Conservation (phyloP, 805 yeast genomes). For the Nakazawaea holstii region DNA sequence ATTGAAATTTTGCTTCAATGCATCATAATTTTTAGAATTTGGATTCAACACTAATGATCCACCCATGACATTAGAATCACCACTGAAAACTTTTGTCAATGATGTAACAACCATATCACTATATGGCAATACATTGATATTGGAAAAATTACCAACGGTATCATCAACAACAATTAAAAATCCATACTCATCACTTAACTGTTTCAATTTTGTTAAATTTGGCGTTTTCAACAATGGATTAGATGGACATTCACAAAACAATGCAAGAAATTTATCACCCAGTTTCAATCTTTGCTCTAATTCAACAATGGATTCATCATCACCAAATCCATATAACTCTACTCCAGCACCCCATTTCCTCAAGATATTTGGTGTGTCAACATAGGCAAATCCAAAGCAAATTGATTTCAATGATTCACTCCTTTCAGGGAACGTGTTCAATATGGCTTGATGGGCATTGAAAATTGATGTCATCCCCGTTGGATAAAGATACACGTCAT, state of each 20-base stretch:
- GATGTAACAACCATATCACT: slow-evolving; percentile 88
- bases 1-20: slow-evolving; percentile 44
- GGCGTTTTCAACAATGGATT: slow-evolving; percentile 91
- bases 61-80: slow-evolving; percentile 94
- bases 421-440: slow-evolving; percentile 21
- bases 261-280: slow-evolving; percentile 65
- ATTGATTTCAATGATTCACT: slow-evolving; percentile 56
- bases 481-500: slow-evolving; percentile 80
- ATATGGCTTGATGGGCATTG: slow-evolving; percentile 62
- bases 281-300: slow-evolving; percentile 55
- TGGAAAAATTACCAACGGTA: slow-evolving; percentile 87
- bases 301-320: slow-evolving; percentile 58
- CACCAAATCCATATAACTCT: slow-evolving; percentile 81
- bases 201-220: slow-evolving; percentile 57
- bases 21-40: slow-evolving; percentile 40
- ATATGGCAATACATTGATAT: slow-evolving; percentile 72
- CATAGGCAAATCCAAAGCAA: slow-evolving; percentile 95
- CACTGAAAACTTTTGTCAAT: slow-evolving; percentile 86
- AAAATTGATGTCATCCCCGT: slow-evolving; percentile 93
- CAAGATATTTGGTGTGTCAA: slow-evolving; percentile 82
- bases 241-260: slow-evolving; percentile 92
- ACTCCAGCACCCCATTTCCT: slow-evolving; percentile 91
- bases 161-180: slow-evolving; percentile 89
- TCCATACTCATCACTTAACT: slow-evolving; percentile 60
- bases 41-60: slow-evolving; percentile 84